Conservation (phyloP, 768 basidiomycete genomes). For the Leccinum obscurum region DNA sequence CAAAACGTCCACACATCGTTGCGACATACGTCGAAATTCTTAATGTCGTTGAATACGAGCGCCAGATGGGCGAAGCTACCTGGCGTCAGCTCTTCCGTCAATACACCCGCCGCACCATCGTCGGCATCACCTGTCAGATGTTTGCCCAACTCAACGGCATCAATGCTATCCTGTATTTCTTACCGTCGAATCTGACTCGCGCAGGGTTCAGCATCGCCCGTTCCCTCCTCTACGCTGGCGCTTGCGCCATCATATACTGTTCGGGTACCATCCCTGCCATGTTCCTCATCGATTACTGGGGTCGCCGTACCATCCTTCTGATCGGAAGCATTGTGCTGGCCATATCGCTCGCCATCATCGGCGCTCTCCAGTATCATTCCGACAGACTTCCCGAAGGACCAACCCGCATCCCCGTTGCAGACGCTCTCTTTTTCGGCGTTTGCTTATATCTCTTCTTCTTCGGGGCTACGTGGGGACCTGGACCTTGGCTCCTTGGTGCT, state of each 20-base stretch:
- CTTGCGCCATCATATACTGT: slow-evolving; percentile 49
- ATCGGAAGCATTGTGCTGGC: slow-evolving; percentile 45
- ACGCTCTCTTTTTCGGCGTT: slow-evolving; percentile 43
- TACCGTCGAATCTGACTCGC: slow-evolving; percentile 52
- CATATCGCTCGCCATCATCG: slow-evolving; percentile 48
- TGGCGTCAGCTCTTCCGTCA: slow-evolving; percentile 52
- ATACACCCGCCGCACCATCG: slow-evolving; percentile 47
- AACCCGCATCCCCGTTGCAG: slow-evolving; percentile 32
- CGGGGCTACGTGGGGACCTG: slow-evolving; percentile 57
- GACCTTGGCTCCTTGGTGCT: slow-evolving; percentile 52
- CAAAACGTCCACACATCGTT: slow-evolving; percentile 42
- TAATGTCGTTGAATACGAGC: slow-evolving; percentile 40
- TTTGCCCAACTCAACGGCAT: slow-evolving; percentile 58
- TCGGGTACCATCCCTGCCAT: slow-evolving; percentile 53
- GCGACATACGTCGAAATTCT: slow-evolving; percentile 46
- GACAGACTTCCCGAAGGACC: slow-evolving; percentile 40
- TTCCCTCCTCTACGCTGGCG: slow-evolving; percentile 47
- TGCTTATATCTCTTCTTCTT: slow-evolving; percentile 62
- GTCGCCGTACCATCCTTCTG: slow-evolving; percentile 51
- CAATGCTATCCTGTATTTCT: slow-evolving; percentile 58
- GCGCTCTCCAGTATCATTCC: slow-evolving; percentile 48
- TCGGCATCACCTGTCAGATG: slow-evolving; percentile 56
- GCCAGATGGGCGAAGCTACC: slow-evolving; percentile 40
- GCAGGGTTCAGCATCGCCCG: slow-evolving; percentile 47
- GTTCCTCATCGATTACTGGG: slow-evolving; percentile 53